phyloP scores from a whole-genome alignment of 352 stramenopile species.

The Phytophthora pini region DNA sequence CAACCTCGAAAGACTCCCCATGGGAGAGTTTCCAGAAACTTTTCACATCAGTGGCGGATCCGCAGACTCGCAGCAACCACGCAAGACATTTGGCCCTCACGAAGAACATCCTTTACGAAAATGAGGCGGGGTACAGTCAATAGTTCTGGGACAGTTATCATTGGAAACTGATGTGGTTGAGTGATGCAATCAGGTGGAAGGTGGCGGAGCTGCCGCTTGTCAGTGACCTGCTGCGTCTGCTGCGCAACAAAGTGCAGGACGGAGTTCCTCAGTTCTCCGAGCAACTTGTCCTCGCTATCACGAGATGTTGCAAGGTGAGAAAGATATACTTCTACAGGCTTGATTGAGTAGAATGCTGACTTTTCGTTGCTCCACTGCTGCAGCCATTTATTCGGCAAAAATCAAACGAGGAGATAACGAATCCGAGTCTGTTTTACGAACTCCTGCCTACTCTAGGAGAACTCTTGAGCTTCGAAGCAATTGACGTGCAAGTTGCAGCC shows the following conservation, averaged over 20 bases:
- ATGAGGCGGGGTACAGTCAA: constrained; percentile 60
- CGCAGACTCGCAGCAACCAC: constrained; percentile 70
- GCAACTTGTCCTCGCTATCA: constrained; percentile 49
- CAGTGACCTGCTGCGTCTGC: constrained; percentile 58
- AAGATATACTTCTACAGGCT: not conserved
- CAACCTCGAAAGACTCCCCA: not conserved
- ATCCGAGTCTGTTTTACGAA: constrained; percentile 53
- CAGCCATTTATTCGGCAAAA: constrained; percentile 80
- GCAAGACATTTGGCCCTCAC: constrained; percentile 74
- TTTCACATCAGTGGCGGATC: constrained; percentile 62
- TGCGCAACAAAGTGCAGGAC: constrained; percentile 65
- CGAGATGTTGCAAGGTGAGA: constrained; percentile 52
- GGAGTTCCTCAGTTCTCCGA: constrained; percentile 48
- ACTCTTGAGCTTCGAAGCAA: constrained; percentile 60
- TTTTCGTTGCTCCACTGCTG: constrained; percentile 7
- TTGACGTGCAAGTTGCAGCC: constrained; percentile 70
- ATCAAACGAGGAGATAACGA: constrained; percentile 81
- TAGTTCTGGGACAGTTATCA: not conserved
- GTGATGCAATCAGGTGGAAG: constrained; percentile 57
- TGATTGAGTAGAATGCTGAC: not conserved
- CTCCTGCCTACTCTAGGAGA: constrained; percentile 63
- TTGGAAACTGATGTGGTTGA: not conserved
- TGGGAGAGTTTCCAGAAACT: constrained; percentile 69
- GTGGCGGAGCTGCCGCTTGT: constrained; percentile 69
- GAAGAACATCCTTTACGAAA: constrained; percentile 81